Conservation (phyloP, 1,284 basidiomycete genomes). For the Cutaneotrichosporon sp. region DNA sequence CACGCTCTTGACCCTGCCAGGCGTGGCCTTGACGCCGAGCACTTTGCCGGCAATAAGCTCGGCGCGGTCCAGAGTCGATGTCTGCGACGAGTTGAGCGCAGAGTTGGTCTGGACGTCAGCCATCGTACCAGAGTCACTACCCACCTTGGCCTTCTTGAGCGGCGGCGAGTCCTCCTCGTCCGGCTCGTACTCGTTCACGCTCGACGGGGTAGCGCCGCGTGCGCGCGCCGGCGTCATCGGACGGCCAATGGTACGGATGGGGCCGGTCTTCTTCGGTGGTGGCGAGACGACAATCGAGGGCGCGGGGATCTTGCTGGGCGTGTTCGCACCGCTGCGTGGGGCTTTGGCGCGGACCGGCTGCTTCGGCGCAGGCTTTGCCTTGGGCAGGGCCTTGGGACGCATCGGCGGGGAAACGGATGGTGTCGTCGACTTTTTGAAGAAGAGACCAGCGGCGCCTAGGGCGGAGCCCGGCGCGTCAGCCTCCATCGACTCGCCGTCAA, state of each 20-base stretch:
- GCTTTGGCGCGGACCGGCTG: background rate
- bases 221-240: background rate
- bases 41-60: conserved; percentile 41
- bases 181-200: conserved; percentile 3
- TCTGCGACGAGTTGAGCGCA: background rate
- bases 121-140: too few species aligned
- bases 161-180: conserved; percentile 5
- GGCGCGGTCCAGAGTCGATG: conserved; percentile 30
- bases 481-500: conserved; percentile 11
- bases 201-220: background rate
- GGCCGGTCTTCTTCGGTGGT: conserved; percentile 7
- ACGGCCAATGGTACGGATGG: conserved; percentile 1
- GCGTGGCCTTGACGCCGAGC: conserved; percentile 41
- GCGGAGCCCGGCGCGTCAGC: conserved; percentile 9
- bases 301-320: background rate
- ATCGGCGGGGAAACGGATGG: conserved; percentile 2
- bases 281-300: conserved; percentile 11
- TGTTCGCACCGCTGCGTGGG: background rate
- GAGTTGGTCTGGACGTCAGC: too few species aligned
- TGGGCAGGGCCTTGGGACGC: too few species aligned
- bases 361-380: too few species aligned
- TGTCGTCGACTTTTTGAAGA: conserved; percentile 1
- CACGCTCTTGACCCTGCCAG: conserved; percentile 64
- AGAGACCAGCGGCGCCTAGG: conserved; percentile 9
- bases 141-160: background rate